Evolutionary conservation across 768 basidiomycete species (phyloP).

Genomic region (Mycena albidolilacea): DNA sequence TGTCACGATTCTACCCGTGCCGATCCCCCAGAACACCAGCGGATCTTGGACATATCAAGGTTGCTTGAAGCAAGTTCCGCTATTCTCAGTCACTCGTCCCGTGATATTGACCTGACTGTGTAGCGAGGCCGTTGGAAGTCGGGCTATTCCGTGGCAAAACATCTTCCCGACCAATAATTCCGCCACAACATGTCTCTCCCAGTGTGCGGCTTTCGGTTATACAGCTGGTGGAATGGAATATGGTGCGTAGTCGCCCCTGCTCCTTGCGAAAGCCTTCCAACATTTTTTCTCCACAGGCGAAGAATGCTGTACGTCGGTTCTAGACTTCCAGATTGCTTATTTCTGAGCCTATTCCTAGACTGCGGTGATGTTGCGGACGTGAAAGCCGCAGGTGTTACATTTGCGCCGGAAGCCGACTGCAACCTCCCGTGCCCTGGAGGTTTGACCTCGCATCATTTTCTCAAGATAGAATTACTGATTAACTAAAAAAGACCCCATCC

Average conservation of each 20-base stretch:
- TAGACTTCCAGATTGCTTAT: neutral
- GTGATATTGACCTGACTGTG: neutral
- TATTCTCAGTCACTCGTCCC: neutral
- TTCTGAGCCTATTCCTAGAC: constrained; percentile 54
- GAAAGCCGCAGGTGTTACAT: constrained; percentile 54
- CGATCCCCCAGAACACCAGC: constrained; percentile 65
- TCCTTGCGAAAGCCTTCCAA: neutral
- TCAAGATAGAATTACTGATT: no score
- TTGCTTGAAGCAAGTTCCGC: constrained; percentile 69
- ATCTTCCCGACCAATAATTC: constrained; percentile 76
- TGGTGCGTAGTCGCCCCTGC: neutral
- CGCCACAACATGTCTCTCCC: constrained; percentile 74
- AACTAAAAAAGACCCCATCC: constrained; percentile 59
- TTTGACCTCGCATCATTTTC: no score
- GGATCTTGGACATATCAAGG: constrained; percentile 77
- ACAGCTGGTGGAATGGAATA: constrained; percentile 76
- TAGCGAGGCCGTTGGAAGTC: constrained; percentile 66
- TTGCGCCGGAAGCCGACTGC: constrained; percentile 61
- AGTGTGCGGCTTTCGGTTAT: constrained; percentile 81
- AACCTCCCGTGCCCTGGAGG: constrained; percentile 74
- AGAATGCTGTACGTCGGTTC: constrained; percentile 76
- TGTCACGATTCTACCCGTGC: constrained; percentile 72
- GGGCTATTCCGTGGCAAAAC: constrained; percentile 75
- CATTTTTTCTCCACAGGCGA: constrained; percentile 62
- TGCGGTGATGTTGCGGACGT: constrained; percentile 80